These are phyloP conservation scores for Alternaria triticimaculans DNA, from an alignment of 2,329 filamentous ascomycete genomes.

Conservation along the genomic window DNA sequence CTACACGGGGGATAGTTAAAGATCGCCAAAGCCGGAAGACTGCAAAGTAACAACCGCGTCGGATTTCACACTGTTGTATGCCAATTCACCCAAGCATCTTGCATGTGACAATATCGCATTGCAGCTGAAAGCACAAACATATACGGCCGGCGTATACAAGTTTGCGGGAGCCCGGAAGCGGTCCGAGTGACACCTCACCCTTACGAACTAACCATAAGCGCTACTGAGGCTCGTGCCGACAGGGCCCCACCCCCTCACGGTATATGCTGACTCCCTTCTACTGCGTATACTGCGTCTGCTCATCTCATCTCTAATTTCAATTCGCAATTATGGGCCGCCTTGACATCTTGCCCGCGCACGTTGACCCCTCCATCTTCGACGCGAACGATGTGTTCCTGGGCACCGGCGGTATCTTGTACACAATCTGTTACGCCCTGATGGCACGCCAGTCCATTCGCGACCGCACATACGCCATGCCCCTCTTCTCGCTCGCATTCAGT, in stretches of 20 bases:
- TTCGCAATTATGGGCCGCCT: constrained; percentile 1
- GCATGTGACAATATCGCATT: neutral
- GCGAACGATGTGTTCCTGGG: constrained; percentile 21
- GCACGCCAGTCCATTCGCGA: constrained; percentile 55
- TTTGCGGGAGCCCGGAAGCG: neutral
- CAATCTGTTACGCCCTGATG: constrained; percentile 56
- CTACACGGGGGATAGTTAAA: constrained; percentile 79
- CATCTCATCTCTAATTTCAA: neutral
- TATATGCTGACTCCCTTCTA: neutral
- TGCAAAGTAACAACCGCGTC: neutral
- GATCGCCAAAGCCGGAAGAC: neutral
- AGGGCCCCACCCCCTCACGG: neutral
- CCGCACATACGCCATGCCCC: constrained; percentile 58
- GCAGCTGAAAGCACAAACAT: neutral
- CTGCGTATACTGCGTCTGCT: neutral
- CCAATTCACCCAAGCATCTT: neutral
- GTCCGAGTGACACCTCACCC: neutral
- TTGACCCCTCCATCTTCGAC: constrained; percentile 16
- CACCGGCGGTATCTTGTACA: constrained; percentile 24
- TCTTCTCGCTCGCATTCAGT: constrained; percentile 56
- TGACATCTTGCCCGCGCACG: constrained; percentile 23
- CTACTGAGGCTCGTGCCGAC: neutral
- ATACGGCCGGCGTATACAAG: neutral
- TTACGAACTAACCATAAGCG: neutral
- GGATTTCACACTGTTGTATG: neutral